phyloP scores from a whole-genome alignment of 2,329 filamentous ascomycete genomes.

The Purpureocillium takamizusanense region DNA sequence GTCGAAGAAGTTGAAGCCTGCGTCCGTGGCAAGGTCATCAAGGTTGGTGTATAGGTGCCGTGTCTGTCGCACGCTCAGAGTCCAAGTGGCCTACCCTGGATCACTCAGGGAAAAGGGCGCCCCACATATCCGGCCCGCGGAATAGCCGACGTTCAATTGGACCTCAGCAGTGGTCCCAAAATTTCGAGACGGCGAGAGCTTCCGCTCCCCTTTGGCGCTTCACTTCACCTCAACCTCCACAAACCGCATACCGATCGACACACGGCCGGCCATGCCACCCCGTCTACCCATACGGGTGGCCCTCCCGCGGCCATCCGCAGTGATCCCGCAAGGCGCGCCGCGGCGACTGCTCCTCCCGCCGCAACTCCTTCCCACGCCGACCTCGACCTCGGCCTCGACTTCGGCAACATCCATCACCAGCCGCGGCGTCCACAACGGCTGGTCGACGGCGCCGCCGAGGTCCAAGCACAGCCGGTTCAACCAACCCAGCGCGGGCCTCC shows the following conservation, averaged over 20 bases:
- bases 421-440: constrained; percentile 50
- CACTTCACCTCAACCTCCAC: constrained; percentile 4
- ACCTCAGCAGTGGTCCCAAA: constrained; percentile 7
- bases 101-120: neutral
- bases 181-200: constrained; percentile 5
- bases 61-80: neutral
- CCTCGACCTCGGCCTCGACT: no score
- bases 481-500: constrained; percentile 46
- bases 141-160: constrained; percentile 6
- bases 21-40: no score
- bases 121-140: constrained; percentile 4
- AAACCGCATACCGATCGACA: constrained; percentile 5
- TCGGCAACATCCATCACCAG: constrained; percentile 18
- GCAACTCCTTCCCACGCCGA: no score
- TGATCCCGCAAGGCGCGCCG: constrained; percentile 15
- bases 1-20: no score
- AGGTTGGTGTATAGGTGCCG: no score
- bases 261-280: constrained; percentile 30
- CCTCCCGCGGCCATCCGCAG: constrained; percentile 25
- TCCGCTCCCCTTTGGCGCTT: neutral
- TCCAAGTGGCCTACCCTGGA: constrained; percentile 2
- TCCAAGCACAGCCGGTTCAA: constrained; percentile 52
- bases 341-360: constrained; percentile 36
- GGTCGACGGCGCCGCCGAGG: constrained; percentile 45
- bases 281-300: constrained; percentile 35